Conservation (phyloP, 495 filamentous ascomycete species). For the Podospora pseudopauciseta region DNA sequence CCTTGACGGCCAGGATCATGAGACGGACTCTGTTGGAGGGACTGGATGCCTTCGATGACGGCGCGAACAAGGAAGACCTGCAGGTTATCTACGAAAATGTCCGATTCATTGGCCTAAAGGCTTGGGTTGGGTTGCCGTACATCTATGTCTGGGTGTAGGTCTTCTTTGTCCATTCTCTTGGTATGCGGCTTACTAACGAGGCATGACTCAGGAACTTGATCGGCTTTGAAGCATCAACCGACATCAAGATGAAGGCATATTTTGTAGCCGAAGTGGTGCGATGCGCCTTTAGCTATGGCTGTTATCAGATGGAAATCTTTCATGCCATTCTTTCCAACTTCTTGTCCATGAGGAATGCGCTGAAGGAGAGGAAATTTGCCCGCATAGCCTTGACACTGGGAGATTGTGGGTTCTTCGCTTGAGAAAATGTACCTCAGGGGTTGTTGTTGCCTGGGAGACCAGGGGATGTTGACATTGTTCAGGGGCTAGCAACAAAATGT, state of each 20-base stretch:
- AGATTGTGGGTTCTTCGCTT: neutral
- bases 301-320: slow-evolving; percentile 16
- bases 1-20: slow-evolving; percentile 11
- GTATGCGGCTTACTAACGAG: neutral
- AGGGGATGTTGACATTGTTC: neutral
- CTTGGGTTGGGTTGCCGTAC: slow-evolving; percentile 15
- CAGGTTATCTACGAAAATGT: slow-evolving; percentile 7
- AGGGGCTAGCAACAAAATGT: neutral
- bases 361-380: neutral
- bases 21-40: slow-evolving; percentile 4
- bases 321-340: neutral
- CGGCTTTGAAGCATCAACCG: slow-evolving; percentile 11
- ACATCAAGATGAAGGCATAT: slow-evolving; percentile 8
- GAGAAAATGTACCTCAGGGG: neutral
- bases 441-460: neutral
- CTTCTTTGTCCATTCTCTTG: neutral
- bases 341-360: neutral
- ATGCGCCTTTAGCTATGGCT: slow-evolving; percentile 15
- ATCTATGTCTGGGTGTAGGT: slow-evolving; percentile 21
- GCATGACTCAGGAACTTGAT: slow-evolving; percentile 8
- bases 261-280: slow-evolving; percentile 17
- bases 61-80: slow-evolving; percentile 2
- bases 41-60: slow-evolving; percentile 3
- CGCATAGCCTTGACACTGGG: neutral
- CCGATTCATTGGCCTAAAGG: slow-evolving; percentile 11